These are phyloP conservation scores for Debaryomyces psychrophilus DNA, from an alignment of 1,139 yeast genomes.

Conservation along the genomic window DNA sequence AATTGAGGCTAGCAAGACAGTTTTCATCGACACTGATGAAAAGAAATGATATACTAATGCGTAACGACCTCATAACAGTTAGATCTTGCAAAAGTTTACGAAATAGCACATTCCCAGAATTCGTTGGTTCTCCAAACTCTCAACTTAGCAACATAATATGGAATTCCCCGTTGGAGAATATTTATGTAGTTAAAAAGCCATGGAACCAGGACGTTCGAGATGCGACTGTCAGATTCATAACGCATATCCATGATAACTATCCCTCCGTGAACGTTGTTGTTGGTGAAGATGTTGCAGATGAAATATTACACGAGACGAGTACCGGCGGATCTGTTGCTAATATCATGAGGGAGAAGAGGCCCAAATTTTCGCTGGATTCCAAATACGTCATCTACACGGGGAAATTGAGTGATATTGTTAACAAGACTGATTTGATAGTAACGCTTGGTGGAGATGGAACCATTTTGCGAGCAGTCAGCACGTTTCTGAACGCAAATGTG, in stretches of 20 bases:
- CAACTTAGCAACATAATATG: slow-evolving; percentile 53
- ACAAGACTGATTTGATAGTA: slow-evolving; percentile 69
- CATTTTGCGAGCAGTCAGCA: slow-evolving; percentile 68
- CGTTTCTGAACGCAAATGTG: slow-evolving; percentile 68
- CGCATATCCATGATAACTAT: slow-evolving; percentile 55
- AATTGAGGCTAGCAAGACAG: neutral
- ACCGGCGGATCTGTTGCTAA: slow-evolving; percentile 4
- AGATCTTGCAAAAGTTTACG: slow-evolving; percentile 18
- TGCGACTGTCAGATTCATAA: slow-evolving; percentile 68
- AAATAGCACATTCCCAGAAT: slow-evolving; percentile 37
- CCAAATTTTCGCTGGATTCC: slow-evolving; percentile 11
- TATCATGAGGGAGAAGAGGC: slow-evolving; percentile 17
- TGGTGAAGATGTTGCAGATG: slow-evolving; percentile 76
- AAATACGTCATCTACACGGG: slow-evolving; percentile 54
- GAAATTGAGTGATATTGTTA: slow-evolving; percentile 53
- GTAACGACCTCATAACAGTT: slow-evolving; percentile 9
- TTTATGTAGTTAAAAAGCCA: slow-evolving; percentile 83
- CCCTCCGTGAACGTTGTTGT: slow-evolving; percentile 77
- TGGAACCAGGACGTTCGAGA: slow-evolving; percentile 66
- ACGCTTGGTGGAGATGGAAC: slow-evolving; percentile 98
- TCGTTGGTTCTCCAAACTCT: slow-evolving; percentile 46
- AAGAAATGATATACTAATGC: neutral
- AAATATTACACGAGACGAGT: slow-evolving; percentile 48
- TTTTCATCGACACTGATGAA: neutral
- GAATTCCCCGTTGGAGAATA: slow-evolving; percentile 61